phyloP scores from a whole-genome alignment of 2,329 filamentous ascomycete species.

The Fusarium hainanense region DNA sequence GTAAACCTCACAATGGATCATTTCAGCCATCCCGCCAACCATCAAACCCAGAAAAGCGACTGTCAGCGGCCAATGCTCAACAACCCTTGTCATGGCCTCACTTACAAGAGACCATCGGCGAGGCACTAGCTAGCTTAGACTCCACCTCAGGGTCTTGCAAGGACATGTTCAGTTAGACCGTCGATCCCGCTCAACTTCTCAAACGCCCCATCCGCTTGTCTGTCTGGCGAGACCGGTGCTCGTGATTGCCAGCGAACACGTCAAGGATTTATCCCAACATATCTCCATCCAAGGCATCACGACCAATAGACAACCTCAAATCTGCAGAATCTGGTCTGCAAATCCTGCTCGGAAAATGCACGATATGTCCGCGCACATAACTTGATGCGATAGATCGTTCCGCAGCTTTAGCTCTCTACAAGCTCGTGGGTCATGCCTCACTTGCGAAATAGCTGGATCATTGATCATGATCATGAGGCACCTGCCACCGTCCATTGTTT shows the following conservation, averaged over 20 bases:
- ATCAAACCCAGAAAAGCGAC: slow-evolving; percentile 17
- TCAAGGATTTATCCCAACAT: slow-evolving; percentile 37
- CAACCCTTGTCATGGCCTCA: slow-evolving; percentile 33
- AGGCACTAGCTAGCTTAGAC: slow-evolving; percentile 25
- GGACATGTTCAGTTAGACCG: slow-evolving; percentile 31
- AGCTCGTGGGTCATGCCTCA: slow-evolving; percentile 14
- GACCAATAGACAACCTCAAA: slow-evolving; percentile 34
- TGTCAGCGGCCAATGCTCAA: slow-evolving; percentile 24
- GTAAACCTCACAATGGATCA: slow-evolving; percentile 37
- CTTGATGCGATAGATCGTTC: slow-evolving; percentile 40
- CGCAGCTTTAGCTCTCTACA: slow-evolving; percentile 26
- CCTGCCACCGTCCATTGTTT: slow-evolving; percentile 1
- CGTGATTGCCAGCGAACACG: slow-evolving; percentile 49
- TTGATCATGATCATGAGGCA: slow-evolving; percentile 20
- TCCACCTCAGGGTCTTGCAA: slow-evolving; percentile 32
- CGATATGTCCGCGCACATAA: slow-evolving; percentile 37
- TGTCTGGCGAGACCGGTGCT: slow-evolving; percentile 41
- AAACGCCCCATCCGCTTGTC: slow-evolving; percentile 32
- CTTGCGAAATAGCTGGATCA: slow-evolving; percentile 7
- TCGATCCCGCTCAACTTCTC: slow-evolving; percentile 40
- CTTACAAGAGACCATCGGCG: slow-evolving; percentile 24
- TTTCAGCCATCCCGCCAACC: slow-evolving; percentile 34
- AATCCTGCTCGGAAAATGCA: slow-evolving; percentile 41
- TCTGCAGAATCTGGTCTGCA: slow-evolving; percentile 34
- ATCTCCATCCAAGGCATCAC: slow-evolving; percentile 20